Evolutionary conservation across 108 stramenopile genomes (phyloP), one percentile per base, ranked within the genome.

Genomic region (Halocafeteria seosinensis): DNA sequence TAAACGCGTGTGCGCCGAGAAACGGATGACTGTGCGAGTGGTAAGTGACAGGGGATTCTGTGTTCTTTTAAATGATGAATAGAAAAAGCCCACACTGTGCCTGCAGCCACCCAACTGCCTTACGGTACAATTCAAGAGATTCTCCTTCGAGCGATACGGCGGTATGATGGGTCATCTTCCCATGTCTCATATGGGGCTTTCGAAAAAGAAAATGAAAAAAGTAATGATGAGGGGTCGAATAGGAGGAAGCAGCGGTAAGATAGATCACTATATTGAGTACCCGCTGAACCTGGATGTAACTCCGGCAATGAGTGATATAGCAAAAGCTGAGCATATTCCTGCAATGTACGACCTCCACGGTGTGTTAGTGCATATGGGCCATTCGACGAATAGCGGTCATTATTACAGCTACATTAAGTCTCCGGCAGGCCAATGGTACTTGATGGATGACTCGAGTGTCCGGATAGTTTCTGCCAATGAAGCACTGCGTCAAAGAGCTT

Each of bases 51-150:
- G n/a, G n/a, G n/a, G n/a, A n/a, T n/a, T n/a, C n/a, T n/a, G n/a
- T n/a, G n/a, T n/a, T n/a, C n/a, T n/a, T n/a, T n/a, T n/a, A n/a
- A n/a, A n/a, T n/a, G n/a, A n/a, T n/a, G n/a, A n/a, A n/a, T n/a
- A n/a, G 0, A 75, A 69, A 24, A 91, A 92, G 63, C 80, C 77
- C 31, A 64, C 88, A 29, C 81, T 79, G 27, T 78, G 89, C 3
- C 85, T 82, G 65, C 68, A 80, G 50, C 81, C 89, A 21, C 95
- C 95, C 6, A 73, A 90, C 21, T 76, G 85, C n/a, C 76, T 92
- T 31, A 87, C 86, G 34, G 70, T 97, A 35, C 92, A 94, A 50
- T 73, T 98, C 37, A 98, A 98, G 76, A 78, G 95, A 28, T 98
- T 98, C 52, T 71, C 67, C 70, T 31, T 88, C 83, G 76, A 81